Conservation (phyloP, 202 grass and related monocot genomes). For the Saccharum hybrid region DNA sequence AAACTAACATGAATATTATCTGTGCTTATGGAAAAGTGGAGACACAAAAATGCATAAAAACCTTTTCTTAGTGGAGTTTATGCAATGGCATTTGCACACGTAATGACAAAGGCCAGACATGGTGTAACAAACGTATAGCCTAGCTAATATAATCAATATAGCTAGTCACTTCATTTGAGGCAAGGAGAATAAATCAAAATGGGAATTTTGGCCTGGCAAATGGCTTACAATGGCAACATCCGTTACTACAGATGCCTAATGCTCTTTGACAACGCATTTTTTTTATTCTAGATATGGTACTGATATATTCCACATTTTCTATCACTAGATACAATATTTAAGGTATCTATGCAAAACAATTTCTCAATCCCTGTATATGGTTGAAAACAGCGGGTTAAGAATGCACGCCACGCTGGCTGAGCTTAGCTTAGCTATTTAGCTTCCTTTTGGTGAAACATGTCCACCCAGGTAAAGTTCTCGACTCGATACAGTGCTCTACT, state of each 20-base stretch:
- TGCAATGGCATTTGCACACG: constrained; percentile 40
- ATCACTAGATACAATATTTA: constrained; percentile 51
- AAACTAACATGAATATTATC: constrained; percentile 38
- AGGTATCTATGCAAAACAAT: constrained; percentile 46
- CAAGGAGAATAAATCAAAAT: constrained; percentile 43
- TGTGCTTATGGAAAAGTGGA: constrained; percentile 32
- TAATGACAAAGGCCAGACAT: constrained; percentile 39
- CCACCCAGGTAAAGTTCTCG: background rate
- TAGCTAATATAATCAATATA: constrained; percentile 18
- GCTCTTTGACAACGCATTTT: constrained; percentile 40
- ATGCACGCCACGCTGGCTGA: background rate
- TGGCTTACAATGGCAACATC: constrained; percentile 36
- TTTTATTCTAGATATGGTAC: constrained; percentile 51
- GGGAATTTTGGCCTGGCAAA: constrained; percentile 35
- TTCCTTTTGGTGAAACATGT: background rate
- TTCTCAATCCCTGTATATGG: constrained; percentile 19
- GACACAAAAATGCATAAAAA: constrained; percentile 34
- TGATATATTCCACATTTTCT: constrained; percentile 48
- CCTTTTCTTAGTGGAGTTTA: constrained; percentile 25
- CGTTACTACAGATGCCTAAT: constrained; percentile 28
- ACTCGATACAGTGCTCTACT: background rate
- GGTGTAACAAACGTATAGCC: constrained; percentile 18
- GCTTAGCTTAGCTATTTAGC: background rate
- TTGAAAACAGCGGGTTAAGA: background rate
- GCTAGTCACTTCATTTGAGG: constrained; percentile 35